Evolutionary conservation across 2,329 filamentous ascomycete genomes (phyloP), one percentile per base, ranked within the genome.

Genomic region (Parastagonospora nodorum): DNA sequence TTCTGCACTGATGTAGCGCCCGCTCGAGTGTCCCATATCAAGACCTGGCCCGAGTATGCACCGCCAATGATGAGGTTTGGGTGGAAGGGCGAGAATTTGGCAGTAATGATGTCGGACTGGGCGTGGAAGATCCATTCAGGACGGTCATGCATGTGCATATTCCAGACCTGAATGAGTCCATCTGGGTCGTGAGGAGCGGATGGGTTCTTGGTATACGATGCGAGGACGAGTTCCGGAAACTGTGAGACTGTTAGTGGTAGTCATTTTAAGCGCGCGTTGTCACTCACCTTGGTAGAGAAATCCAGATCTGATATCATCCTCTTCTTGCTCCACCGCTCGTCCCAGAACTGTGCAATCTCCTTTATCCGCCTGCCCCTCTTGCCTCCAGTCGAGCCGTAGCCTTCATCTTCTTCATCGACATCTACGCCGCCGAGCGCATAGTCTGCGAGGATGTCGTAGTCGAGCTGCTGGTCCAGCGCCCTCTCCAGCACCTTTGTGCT

Each of bases 71-170:
- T 95, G 46, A 99, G 82, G 63, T 96, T 97, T 4, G 93, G 93
- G 72, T 99, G 94, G 71, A 97, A 97, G 0, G 94, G 94, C n/a
- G 94, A 97, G 76, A 99, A 99, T 61, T 94, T 95, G 58, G 94
- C 94, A 0, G 92, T 90, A 11, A 99, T 82, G 45, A 99, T 91
- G 74, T 99, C 94, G 38, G 92, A 97, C 54, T 95, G 93, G 8
- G 93, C 92, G 66, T 96, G 92, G 73, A 99, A 97, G 50, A 96
- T 88, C 75, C 96, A 97, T 79, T 99, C 94, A 1, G 94, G 92
- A 28, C 94, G 86, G 62, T 94, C 90, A 64, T 95, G 92, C 72
- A 97, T 87, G 74, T 97, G 92, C 67, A 92, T 83, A 70, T 97
- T 99, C 95, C 95, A 99, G 30, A 99, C 88, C 72, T 97, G 92